Evolutionary conservation across 31 red algal genomes (phyloP).

Genomic region (Endocladia muricata): DNA sequence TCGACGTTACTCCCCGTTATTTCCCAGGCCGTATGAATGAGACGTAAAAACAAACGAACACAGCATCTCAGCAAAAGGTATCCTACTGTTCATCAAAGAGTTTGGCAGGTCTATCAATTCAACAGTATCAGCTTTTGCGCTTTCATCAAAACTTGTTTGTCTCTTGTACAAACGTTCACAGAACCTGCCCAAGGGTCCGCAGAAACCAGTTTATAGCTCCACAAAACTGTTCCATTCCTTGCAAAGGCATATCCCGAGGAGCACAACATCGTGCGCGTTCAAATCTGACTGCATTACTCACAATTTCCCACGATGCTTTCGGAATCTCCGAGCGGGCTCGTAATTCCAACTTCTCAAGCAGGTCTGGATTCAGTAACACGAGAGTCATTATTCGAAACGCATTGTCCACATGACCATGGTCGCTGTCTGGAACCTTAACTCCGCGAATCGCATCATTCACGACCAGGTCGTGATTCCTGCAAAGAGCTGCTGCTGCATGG

Average conservation of each 20-base stretch:
- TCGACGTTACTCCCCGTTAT: no score
- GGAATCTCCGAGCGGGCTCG: slow-evolving; percentile 11
- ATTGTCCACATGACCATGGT: slow-evolving; percentile 34
- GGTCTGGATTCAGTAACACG: slow-evolving; percentile 46
- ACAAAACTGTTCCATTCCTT: slow-evolving; percentile 16
- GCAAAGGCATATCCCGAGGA: neutral
- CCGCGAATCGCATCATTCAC: slow-evolving; percentile 64
- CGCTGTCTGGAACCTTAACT: neutral
- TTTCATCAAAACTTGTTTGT: no score
- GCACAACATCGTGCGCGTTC: slow-evolving; percentile 41
- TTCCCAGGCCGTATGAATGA: no score
- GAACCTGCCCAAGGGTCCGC: slow-evolving; percentile 32
- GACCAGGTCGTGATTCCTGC: slow-evolving; percentile 32
- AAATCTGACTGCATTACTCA: slow-evolving; percentile 43
- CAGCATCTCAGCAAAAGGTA: no score
- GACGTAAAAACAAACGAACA: no score
- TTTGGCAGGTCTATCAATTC: no score
- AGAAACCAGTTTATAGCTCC: slow-evolving; percentile 75
- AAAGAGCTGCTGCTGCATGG: slow-evolving; percentile 44
- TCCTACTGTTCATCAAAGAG: no score
- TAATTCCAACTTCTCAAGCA: slow-evolving; percentile 45
- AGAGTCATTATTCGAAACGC: slow-evolving; percentile 53
- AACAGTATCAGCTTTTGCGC: no score
- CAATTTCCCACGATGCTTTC: neutral
- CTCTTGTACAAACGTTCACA: no score